phyloP scores from a whole-genome alignment of 805 yeast genomes.

The Candida parachauliodes region DNA sequence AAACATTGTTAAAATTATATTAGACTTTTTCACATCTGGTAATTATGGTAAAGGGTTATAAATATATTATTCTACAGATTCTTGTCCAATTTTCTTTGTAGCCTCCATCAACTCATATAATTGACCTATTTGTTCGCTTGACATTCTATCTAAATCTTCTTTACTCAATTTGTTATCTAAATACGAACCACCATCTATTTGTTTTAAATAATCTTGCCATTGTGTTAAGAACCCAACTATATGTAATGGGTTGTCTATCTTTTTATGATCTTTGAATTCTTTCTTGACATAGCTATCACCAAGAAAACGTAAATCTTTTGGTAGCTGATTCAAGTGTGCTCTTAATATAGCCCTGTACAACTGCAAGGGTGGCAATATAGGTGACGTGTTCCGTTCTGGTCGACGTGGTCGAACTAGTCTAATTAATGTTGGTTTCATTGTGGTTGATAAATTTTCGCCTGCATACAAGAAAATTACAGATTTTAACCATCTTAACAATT shows the following conservation, averaged over 20 bases:
- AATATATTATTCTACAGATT: conserved; percentile 3
- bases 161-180: conserved; percentile 49
- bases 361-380: conserved; percentile 76
- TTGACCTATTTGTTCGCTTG: conserved; percentile 87
- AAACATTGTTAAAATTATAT: conserved; percentile 64
- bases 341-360: conserved; percentile 79
- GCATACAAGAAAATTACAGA: background rate
- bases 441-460: background rate
- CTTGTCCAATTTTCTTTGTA: conserved; percentile 39
- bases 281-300: conserved; percentile 89
- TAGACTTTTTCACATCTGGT: conserved; percentile 73
- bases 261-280: conserved; percentile 83
- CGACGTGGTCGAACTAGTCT: conserved; percentile 38
- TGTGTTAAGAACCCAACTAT: conserved; percentile 89
- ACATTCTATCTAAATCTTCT: conserved; percentile 72
- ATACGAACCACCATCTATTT: conserved; percentile 49
- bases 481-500: too few species aligned
- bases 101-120: conserved; percentile 75
- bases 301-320: conserved; percentile 63
- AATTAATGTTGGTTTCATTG: conserved; percentile 37
- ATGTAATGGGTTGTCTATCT: conserved; percentile 83
- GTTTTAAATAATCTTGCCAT: conserved; percentile 83
- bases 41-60: conserved; percentile 87
- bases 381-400: conserved; percentile 33
- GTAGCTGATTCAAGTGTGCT: conserved; percentile 66